phyloP scores from a whole-genome alignment of 768 basidiomycete species.

The Fistulinella prunicolor region DNA sequence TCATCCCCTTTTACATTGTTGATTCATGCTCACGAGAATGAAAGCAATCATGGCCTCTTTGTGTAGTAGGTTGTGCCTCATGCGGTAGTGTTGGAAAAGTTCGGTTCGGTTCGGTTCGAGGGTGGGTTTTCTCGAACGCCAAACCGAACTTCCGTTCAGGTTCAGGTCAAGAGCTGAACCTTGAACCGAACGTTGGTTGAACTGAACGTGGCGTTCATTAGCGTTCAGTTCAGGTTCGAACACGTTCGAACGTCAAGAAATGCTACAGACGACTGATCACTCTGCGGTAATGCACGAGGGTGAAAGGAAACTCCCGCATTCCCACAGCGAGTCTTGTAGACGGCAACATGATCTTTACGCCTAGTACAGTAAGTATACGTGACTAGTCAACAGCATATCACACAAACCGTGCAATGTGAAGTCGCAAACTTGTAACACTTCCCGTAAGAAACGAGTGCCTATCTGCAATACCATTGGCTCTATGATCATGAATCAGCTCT shows the following conservation, averaged over 20 bases:
- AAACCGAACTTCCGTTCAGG: background rate
- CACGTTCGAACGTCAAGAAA: background rate
- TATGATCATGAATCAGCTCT: no score
- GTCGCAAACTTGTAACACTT: background rate
- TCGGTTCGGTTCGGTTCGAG: no score
- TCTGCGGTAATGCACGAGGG: background rate
- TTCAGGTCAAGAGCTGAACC: constrained; percentile 6
- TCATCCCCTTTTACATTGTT: no score
- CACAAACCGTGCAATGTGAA: background rate
- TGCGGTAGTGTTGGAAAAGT: no score
- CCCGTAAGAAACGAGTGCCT: background rate
- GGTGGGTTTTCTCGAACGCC: no score
- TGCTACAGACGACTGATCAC: background rate
- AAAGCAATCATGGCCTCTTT: no score
- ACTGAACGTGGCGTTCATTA: background rate
- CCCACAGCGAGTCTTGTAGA: background rate
- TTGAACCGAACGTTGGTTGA: constrained; percentile 9
- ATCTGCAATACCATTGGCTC: background rate
- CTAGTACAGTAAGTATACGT: background rate
- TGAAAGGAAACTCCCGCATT: background rate
- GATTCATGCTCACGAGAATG: no score
- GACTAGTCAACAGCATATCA: background rate
- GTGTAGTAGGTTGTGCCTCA: no score
- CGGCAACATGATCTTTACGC: background rate
- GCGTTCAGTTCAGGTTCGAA: background rate